Base-by-base conservation (phyloP, 2,329 filamentous ascomycete species). In the Pyrenochaeta sp. region DNA sequence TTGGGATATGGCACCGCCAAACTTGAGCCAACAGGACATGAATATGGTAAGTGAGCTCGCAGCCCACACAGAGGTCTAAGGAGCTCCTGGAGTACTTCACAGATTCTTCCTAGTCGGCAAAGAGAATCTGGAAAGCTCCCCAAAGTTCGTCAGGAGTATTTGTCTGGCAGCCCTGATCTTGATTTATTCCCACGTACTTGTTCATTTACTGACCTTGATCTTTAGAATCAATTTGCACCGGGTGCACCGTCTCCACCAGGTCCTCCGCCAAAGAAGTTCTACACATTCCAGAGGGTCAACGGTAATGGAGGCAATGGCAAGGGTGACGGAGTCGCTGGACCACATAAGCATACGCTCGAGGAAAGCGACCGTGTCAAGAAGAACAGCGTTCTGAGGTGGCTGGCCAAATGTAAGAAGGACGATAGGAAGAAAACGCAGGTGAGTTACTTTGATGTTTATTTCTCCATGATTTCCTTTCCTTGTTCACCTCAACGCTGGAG, bases 351-450 rank as follows among this genome's bases (percentile, higher is more conserved):
- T 75, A 85, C 85, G 0, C 77, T 94, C 7, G 86, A 86, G 53
- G 89, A 89, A 67, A 93, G 90, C 68, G 91, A 93, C 72, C 85
- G 88, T 60, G 89, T 93, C 36, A 93, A 93, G 80, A 93, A 91
- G 80, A 93, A 91, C 62, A 92, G 88, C 62, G 88, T 93, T 5
- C 84, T 90, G 72, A 82, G 91, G 64, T 85, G 84, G 75, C 69
- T 90, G 53, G 78, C 88, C 28, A 88, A 88, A 72, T 84, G 85
- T 66, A 86, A 88, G 50, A 90, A 87, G 74, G 88, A 89, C 40
- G 61, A 67, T 27, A 83, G 83, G 50, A 91, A 86, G 76, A 90
- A 87, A 77, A 76, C 34, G 50, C 71, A 74, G 70, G 75, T 77
- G 66, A 68, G 74, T 24, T 52, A 13, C 39, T 12, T 15, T 25